Evolutionary conservation across 352 stramenopile species (phyloP).

Genomic region (Saprolegnia diclina): DNA sequence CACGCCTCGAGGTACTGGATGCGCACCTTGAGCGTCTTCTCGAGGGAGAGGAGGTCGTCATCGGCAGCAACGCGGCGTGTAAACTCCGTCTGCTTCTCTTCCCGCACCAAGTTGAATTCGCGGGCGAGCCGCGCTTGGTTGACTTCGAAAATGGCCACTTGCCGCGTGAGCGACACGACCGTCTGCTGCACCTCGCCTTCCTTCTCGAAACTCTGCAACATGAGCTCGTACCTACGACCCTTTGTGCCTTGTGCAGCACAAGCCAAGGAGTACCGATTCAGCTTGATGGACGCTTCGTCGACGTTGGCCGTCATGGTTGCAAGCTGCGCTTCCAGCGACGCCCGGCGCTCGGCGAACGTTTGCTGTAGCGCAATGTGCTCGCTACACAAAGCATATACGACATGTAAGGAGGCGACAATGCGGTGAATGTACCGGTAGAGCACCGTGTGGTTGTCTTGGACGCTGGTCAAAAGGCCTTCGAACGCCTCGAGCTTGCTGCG

Average conservation of each 20-base stretch:
- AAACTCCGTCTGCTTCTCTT: constrained; percentile 37
- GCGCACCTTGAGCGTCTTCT: constrained; percentile 79
- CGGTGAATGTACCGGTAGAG: constrained; percentile 55
- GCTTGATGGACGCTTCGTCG: constrained; percentile 20
- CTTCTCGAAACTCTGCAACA: constrained; percentile 40
- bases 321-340: constrained; percentile 5
- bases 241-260: neutral
- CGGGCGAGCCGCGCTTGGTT: constrained; percentile 71
- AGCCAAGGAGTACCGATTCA: constrained; percentile 12
- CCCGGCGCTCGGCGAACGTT: neutral
- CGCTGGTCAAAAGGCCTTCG: constrained; percentile 46
- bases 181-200: constrained; percentile 28
- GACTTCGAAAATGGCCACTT: constrained; percentile 73
- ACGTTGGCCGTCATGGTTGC: constrained; percentile 1
- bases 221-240: constrained; percentile 40
- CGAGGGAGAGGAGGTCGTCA: constrained; percentile 81
- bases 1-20: constrained; percentile 90
- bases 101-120: constrained; percentile 47
- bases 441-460: constrained; percentile 68
- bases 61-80: constrained; percentile 41
- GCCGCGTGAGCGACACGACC: constrained; percentile 59
- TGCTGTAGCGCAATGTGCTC: constrained; percentile 21
- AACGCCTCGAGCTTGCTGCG: constrained; percentile 41
- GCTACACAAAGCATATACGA: neutral
- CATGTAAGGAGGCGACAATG: constrained; percentile 27